Base-by-base conservation (phyloP, 1,284 basidiomycete species). In the Fomitiporia mediterranea region DNA sequence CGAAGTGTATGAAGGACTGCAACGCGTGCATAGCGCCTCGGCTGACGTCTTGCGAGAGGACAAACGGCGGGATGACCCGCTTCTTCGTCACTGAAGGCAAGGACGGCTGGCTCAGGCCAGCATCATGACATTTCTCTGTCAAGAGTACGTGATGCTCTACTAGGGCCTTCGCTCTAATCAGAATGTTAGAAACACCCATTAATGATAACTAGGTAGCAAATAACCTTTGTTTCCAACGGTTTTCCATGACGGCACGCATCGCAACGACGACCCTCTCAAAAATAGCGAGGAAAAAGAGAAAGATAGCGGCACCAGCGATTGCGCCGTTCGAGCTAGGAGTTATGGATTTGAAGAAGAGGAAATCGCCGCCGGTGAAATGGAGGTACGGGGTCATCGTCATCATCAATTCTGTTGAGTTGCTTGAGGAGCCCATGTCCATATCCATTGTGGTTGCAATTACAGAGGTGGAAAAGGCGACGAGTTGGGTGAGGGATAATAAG, bases 221-320 rank as follows among this genome's bases (percentile, higher is more conserved):
- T 77, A 62, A 88, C 88, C 74, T 79, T 60, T 70, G 68, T 46
- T 67, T 71, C 90, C 89, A 92, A 30, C 75, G 72, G 0, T 66
- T 67, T 60, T 84, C 78, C 55, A 81, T 72, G 8, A 74, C 67
- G 19, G 74, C 69, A 25, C 85, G 75, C 56, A 78, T 71, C 0
- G 82, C 83, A 11, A 78, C 69, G 37, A 92, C 66, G 70, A 80
- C 83, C 57, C 90, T 74, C 56, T 91, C 89, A 34, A 89, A 69
- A 4, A 91, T 66, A 5, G 82, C 81, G 28, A 93, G 70, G 23
- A 83, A 43, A 63, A 86, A 74, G 21, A 94, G 73, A 0, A 78
- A 84, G 56, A 93, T 75, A 66, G 83, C 88, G 43, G 89, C 87
- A 2, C 87, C 90, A 15, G 79, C 81, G 27, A 90, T 78, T 0